Evolutionary conservation across 129 eudicot genomes (phyloP).

Genomic region (Rutidosis leptorrhynchoides): DNA sequence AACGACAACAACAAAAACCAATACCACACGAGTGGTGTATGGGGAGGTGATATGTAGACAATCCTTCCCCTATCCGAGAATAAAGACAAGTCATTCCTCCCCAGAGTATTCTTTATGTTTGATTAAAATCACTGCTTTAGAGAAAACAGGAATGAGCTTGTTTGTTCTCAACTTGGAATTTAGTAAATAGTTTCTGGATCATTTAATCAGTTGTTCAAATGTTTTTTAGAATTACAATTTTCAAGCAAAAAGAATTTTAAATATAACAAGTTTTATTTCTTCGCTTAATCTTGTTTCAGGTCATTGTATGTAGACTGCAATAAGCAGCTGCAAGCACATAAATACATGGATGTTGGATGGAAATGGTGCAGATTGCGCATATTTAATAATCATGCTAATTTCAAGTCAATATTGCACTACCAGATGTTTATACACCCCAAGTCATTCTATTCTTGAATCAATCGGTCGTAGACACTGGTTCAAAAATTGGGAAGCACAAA

Average conservation of each 20-base stretch:
- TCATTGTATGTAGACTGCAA: neutral
- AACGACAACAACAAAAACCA: too few relatives aligned
- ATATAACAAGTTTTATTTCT: neutral
- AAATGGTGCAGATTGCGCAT: slow-evolving; percentile 11
- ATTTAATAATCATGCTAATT: slow-evolving; percentile 19
- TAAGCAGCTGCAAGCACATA: neutral
- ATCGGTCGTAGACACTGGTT: slow-evolving; percentile 61
- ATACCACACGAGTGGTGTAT: too few relatives aligned
- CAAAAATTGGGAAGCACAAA: slow-evolving; percentile 79
- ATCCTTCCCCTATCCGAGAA: too few relatives aligned
- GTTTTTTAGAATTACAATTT: neutral
- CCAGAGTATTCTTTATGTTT: too few relatives aligned
- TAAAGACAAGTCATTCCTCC: too few relatives aligned
- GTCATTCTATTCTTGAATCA: slow-evolving; percentile 53
- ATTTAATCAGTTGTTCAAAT: neutral
- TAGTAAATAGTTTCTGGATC: neutral
- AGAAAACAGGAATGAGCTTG: too few relatives aligned
- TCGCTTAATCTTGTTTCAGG: slow-evolving; percentile 23
- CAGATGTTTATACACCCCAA: slow-evolving; percentile 15
- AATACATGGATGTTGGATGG: slow-evolving; percentile 7
- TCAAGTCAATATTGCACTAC: slow-evolving; percentile 21
- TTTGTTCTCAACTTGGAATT: too few relatives aligned
- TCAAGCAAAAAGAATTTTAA: too few relatives aligned
- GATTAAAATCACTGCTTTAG: neutral
- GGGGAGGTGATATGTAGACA: too few relatives aligned